These are phyloP conservation scores for Macrolepiota dolichaula DNA, from an alignment of 768 basidiomycete genomes.

Conservation along the genomic window DNA sequence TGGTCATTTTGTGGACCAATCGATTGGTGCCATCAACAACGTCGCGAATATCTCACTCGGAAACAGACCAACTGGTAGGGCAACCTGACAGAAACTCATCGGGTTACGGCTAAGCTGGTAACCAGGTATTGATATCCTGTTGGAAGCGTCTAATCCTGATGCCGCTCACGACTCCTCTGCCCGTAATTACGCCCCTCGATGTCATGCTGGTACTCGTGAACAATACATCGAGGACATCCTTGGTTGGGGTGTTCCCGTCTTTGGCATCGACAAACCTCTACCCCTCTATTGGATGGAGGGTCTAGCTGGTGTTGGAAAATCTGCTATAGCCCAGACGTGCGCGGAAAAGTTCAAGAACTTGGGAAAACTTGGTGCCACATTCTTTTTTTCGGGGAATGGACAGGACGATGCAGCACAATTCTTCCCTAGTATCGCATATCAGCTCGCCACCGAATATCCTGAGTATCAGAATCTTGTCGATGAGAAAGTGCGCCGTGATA, in stretches of 20 bases:
- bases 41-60: no score
- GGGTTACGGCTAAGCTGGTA: neutral
- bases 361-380: neutral
- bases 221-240: slow-evolving; percentile 10
- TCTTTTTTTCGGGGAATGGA: neutral
- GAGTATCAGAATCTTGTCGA: neutral
- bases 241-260: neutral
- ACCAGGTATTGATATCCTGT: neutral
- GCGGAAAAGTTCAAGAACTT: neutral
- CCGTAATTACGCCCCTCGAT: neutral
- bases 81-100: no score
- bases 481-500: neutral
- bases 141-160: neutral
- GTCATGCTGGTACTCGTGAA: neutral
- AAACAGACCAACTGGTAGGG: no score
- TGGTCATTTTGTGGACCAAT: no score
- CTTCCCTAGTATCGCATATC: no score
- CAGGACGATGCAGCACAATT: neutral
- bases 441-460: neutral
- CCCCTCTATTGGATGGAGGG: slow-evolving; percentile 1
- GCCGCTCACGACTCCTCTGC: neutral
- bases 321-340: neutral
- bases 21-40: no score
- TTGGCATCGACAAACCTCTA: neutral
- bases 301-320: neutral